Conservation (phyloP, 2,329 filamentous ascomycete species). For the Phoma sp. region DNA sequence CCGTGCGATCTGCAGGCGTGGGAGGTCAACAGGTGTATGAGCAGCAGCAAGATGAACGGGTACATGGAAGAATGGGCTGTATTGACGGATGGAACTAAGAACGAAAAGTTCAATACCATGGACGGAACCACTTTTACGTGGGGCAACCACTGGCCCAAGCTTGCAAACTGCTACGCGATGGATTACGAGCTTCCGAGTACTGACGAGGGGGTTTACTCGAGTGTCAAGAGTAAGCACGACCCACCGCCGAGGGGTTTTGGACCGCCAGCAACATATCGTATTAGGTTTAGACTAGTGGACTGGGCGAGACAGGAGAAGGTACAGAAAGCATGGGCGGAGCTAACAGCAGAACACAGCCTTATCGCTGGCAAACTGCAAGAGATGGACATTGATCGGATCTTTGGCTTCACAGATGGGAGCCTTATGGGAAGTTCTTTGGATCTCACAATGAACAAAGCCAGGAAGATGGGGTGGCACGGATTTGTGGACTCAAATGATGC, state of each 20-base stretch:
- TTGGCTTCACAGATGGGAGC: constrained; percentile 54
- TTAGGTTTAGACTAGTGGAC: constrained; percentile 51
- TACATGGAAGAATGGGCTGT: constrained; percentile 61
- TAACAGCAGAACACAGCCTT: constrained; percentile 52
- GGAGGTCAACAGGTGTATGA: constrained; percentile 53
- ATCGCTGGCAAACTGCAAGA: constrained; percentile 48
- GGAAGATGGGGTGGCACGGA: constrained; percentile 55
- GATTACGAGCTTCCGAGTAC: constrained; percentile 43
- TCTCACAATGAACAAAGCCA: constrained; percentile 54
- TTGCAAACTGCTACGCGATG: constrained; percentile 55
- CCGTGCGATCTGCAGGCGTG: constrained; percentile 54
- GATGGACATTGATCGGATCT: constrained; percentile 54
- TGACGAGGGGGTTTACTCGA: constrained; percentile 16
- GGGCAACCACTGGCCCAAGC: constrained; percentile 56
- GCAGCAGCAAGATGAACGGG: constrained; percentile 56
- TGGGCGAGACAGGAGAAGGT: constrained; percentile 57
- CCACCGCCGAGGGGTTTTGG: constrained; percentile 51
- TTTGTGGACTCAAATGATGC: constrained; percentile 55
- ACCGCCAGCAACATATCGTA: constrained; percentile 48
- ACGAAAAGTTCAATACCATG: constrained; percentile 58
- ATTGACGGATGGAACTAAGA: constrained; percentile 49
- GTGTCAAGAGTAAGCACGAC: constrained; percentile 32
- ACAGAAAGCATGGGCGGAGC: constrained; percentile 53
- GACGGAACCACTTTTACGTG: constrained; percentile 57
- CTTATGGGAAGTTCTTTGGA: constrained; percentile 39